Evolutionary conservation across 2,329 filamentous ascomycete species (phyloP), one percentile per base, ranked within the genome.

Genomic region (Ascochyta koolunga): DNA sequence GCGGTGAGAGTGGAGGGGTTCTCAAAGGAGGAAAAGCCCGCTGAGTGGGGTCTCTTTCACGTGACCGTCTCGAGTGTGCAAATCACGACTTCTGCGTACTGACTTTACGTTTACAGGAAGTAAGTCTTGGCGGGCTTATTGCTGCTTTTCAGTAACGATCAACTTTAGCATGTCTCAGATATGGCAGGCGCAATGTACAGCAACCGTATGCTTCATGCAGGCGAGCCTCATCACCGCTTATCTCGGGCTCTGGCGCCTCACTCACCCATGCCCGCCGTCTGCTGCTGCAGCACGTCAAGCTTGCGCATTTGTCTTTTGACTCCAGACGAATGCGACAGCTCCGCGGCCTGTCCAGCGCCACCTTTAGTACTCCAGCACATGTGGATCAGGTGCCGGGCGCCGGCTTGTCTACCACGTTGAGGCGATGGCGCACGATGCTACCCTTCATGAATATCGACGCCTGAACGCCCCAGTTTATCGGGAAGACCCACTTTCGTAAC

Each of bases 1-100:
- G 60, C 59, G 56, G 59, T 64, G 51, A 61, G 54, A 58, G 56
- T 16, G 21, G 49, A 50, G 56, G 58, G 54, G 58, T 57, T 57
- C 58, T 58, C 50, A 55, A 52, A 49, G 43, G 19, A 16, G 40
- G 35, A 49, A 44, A 54, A 44, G 39, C 35, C 38, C 36, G 9
- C 15, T 37, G 24, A 8, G 52, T 31, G 46, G 38, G 47, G 37
- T 27, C 7, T 10, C 2, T 16, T 4, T 42, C 52, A 55, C 46
- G 52, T 55, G 52, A 50, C n/a, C 45, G 41, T 32, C 1, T 16
- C 13, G 24, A 19, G 29, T 29, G 8, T 24, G 5, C 5, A 16
- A 25, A 3, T 19, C n/a, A 19, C 31, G 6, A 42, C 24, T 21
- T 1, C 11, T 8, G 19, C 9, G 7, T 6, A 5, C 9, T 15